These are phyloP conservation scores for Debaryomyces sp. DNA, from an alignment of 1,139 yeast species.

Conservation along the genomic window DNA sequence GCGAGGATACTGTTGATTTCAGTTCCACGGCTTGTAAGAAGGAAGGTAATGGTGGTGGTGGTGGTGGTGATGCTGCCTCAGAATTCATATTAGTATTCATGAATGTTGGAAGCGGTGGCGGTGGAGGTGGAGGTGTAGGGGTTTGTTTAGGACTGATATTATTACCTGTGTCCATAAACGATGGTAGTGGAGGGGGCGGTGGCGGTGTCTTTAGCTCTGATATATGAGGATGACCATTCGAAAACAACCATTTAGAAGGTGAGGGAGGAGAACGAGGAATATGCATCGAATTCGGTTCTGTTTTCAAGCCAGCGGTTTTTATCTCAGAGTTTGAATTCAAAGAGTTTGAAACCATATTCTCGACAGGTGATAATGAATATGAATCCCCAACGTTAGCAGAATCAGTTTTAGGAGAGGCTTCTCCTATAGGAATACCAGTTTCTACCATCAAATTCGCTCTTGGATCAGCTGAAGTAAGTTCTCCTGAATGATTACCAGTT, in stretches of 20 bases:
- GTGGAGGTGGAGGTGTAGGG: conserved; percentile 23
- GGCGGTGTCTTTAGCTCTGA: conserved; percentile 22
- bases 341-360: background rate
- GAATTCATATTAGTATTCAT: background rate
- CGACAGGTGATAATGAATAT: background rate
- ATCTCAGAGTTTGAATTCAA: background rate
- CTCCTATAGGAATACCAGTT: background rate
- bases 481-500: background rate
- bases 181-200: conserved; percentile 13
- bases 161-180: background rate
- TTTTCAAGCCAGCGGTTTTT: conserved; percentile 25
- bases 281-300: conserved; percentile 8
- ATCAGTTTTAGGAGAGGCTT: background rate
- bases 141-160: background rate
- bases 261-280: conserved; percentile 41
- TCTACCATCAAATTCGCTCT: background rate
- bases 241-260: conserved; percentile 16
- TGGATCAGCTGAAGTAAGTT: too few species aligned
- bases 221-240: conserved; percentile 10
- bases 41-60: conserved; percentile 20
- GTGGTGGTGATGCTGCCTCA: conserved; percentile 22
- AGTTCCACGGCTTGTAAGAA: conserved; percentile 8
- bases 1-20: conserved; percentile 12
- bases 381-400: background rate
- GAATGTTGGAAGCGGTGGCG: conserved; percentile 25